Conservation (phyloP, 495 filamentous ascomycete species). For the Xylaria castorea region DNA sequence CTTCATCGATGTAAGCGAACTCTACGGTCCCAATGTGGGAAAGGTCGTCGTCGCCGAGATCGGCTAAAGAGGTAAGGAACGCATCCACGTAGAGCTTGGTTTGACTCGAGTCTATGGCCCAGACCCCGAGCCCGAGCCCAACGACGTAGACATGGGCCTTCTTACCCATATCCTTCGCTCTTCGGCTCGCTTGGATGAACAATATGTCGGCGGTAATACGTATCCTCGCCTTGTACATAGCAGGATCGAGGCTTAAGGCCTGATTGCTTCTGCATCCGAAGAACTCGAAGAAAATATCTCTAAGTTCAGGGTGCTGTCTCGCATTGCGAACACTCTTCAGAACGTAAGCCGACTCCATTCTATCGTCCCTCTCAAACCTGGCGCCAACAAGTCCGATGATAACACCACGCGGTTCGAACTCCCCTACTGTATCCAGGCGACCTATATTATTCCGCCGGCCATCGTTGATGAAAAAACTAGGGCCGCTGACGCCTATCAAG, state of each 20-base stretch:
- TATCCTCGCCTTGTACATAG: slow-evolving; percentile 41
- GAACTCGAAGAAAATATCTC: slow-evolving; percentile 31
- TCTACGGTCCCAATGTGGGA: slow-evolving; percentile 31
- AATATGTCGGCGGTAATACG: slow-evolving; percentile 39
- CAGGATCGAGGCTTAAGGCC: slow-evolving; percentile 22
- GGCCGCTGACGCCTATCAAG: slow-evolving; percentile 37
- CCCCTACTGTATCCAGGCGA: neutral
- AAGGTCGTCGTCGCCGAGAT: slow-evolving; percentile 11
- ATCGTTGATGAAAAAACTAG: slow-evolving; percentile 40
- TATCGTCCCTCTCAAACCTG: slow-evolving; percentile 34
- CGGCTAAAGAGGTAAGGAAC: slow-evolving; percentile 21
- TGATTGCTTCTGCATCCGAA: slow-evolving; percentile 13
- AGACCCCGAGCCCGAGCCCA: slow-evolving; percentile 49
- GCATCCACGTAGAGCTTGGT: slow-evolving; percentile 35
- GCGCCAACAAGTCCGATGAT: slow-evolving; percentile 41
- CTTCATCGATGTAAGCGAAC: slow-evolving; percentile 26
- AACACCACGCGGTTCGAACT: slow-evolving; percentile 36
- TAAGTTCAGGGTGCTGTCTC: slow-evolving; percentile 33
- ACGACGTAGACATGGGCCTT: slow-evolving; percentile 47
- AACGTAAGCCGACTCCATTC: slow-evolving; percentile 36
- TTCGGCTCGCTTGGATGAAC: slow-evolving; percentile 40
- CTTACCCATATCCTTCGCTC: slow-evolving; percentile 32
- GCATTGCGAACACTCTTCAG: neutral
- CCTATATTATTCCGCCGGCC: slow-evolving; percentile 32
- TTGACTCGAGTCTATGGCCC: slow-evolving; percentile 29